These are phyloP conservation scores for Boletellus ananas DNA, from an alignment of 768 basidiomycete species.

Conservation along the genomic window DNA sequence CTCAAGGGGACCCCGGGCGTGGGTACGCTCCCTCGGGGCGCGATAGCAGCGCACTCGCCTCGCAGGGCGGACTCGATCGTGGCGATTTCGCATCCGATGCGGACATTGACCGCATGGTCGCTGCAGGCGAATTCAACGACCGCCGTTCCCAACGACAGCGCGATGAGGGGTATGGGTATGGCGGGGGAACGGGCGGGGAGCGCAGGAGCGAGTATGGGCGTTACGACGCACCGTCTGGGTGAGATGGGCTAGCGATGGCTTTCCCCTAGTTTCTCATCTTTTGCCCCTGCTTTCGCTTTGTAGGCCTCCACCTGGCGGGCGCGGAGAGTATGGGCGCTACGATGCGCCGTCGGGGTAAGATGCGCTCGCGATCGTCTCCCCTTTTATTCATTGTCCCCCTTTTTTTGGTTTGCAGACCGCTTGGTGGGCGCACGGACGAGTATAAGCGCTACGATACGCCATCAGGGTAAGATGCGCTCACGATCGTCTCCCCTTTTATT, in stretches of 20 bases:
- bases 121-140: constrained; percentile 9
- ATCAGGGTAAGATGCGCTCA: constrained; percentile 11
- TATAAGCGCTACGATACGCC: not conserved
- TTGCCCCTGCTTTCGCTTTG: not conserved
- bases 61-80: constrained; percentile 17
- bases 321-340: not conserved
- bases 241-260: not conserved
- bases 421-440: not conserved
- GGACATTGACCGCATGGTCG: constrained; percentile 22
- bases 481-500: not conserved
- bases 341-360: constrained; percentile 16
- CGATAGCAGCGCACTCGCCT: not conserved
- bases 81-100: constrained; percentile 30
- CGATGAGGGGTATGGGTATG: too few species aligned
- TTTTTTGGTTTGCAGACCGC: not conserved
- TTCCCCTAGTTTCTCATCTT: not conserved
- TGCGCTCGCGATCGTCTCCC: not conserved
- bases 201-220: not conserved
- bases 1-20: not conserved
- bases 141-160: too few species aligned
- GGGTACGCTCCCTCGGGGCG: not conserved
- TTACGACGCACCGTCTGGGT: constrained; percentile 12
- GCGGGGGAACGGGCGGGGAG: not conserved
- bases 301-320: not conserved
- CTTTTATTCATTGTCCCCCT: not conserved